Evolutionary conservation across 2,329 filamentous ascomycete genomes (phyloP).

Genomic region (Ceratocystis eucalypticola): DNA sequence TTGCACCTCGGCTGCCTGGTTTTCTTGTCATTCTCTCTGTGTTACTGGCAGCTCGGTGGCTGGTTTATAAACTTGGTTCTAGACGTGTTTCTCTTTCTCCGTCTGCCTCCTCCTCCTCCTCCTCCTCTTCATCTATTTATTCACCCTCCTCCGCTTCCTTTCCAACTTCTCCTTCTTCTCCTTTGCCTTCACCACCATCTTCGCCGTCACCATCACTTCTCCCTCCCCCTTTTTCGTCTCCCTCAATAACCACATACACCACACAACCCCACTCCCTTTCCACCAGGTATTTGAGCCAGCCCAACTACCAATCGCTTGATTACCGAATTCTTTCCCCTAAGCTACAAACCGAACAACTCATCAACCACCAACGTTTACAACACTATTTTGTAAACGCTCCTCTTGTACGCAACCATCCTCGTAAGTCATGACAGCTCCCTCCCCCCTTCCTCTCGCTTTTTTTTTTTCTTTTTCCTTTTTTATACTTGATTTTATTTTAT

Average conservation of each 20-base stretch:
- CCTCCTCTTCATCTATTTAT: not conserved
- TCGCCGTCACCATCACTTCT: not conserved
- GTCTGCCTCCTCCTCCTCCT: not conserved
- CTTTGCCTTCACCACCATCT: not conserved
- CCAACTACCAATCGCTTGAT: not conserved
- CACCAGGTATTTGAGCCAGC: not conserved
- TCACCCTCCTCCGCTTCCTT: not conserved
- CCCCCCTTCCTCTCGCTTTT: not conserved
- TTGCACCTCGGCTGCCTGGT: constrained; percentile 8
- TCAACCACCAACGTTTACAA: constrained; percentile 12
- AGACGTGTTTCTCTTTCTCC: not conserved
- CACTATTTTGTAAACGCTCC: constrained; percentile 7
- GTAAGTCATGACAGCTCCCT: not conserved
- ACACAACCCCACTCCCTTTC: constrained; percentile 7
- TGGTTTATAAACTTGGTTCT: constrained; percentile 1
- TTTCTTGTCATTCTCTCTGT: constrained; percentile 8
- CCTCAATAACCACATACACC: constrained; percentile 14
- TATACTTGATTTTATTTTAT: not conserved
- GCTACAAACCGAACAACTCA: constrained; percentile 2
- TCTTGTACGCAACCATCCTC: not conserved
- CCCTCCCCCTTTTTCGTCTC: not conserved
- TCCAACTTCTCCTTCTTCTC: not conserved
- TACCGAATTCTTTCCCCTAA: constrained; percentile 3
- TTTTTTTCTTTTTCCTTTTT: not conserved
- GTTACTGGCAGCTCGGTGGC: not conserved